Percentiles rank a stretch among this genome's conserved stretches.
Evolutionary conservation across 805 yeast species (phyloP).

Genomic region (Cyberlindnera bimundalis): DNA sequence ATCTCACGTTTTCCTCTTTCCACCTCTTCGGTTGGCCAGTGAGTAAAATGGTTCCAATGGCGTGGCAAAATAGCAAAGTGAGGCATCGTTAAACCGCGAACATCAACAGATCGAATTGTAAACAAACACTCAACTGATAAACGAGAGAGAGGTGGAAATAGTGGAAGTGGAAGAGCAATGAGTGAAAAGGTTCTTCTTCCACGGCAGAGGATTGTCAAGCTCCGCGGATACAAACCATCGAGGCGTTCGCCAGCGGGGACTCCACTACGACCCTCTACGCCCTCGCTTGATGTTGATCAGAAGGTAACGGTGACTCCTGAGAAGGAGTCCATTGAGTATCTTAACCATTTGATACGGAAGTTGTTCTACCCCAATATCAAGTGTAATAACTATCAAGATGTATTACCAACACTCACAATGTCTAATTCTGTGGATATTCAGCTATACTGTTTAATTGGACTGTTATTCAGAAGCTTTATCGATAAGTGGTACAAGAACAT

Average conservation of each 20-base stretch:
- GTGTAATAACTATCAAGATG: constrained; percentile 20
- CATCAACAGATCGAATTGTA: constrained; percentile 2
- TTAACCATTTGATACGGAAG: constrained; percentile 26
- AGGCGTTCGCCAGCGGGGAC: constrained; percentile 9
- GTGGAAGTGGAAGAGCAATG: too few species aligned
- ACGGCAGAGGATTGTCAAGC: constrained; percentile 17
- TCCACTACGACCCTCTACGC: constrained; percentile 7
- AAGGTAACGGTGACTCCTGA: too few species aligned
- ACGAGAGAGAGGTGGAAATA: too few species aligned
- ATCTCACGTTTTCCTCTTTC: too few species aligned
- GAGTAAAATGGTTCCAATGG: too few species aligned
- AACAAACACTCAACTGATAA: too few species aligned
- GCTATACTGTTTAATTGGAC: constrained; percentile 43
- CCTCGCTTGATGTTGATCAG: too few species aligned
- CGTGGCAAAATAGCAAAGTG: too few species aligned
- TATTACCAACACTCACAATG: constrained; percentile 38
- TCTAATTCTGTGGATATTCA: constrained; percentile 40
- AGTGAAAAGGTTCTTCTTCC: constrained; percentile 9
- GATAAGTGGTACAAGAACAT: constrained; percentile 42
- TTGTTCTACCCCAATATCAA: constrained; percentile 25
- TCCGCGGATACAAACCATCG: constrained; percentile 4
- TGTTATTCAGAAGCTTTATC: constrained; percentile 45
- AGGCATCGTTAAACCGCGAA: too few species aligned
- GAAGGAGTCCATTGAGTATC: constrained; percentile 27
- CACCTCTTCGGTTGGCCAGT: too few species aligned